Evolutionary conservation across 2,329 filamentous ascomycete species (phyloP).

Genomic region (Pestalotiopsis sp.): DNA sequence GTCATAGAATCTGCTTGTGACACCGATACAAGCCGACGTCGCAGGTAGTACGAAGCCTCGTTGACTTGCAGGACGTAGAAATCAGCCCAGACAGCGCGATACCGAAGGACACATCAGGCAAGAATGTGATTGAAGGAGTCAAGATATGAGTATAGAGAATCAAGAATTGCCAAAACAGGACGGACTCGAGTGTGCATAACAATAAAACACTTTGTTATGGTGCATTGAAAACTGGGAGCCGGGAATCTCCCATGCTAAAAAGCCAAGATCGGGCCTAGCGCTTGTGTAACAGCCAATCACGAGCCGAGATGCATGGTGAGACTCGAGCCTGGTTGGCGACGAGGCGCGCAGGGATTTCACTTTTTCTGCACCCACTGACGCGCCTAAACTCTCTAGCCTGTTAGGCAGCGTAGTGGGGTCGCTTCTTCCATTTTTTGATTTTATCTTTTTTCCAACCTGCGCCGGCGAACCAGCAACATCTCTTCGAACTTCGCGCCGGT

Average conservation of each 20-base stretch:
- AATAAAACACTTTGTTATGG: neutral
- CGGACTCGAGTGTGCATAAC: neutral
- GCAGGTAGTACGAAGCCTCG: neutral
- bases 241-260: neutral
- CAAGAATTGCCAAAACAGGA: neutral
- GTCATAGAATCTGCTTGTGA: neutral
- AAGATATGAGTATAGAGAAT: neutral
- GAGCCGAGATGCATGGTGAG: neutral
- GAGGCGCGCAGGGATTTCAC: slow-evolving; percentile 2
- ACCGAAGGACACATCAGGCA: accelerated
- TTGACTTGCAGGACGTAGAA: no score
- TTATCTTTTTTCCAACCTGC: neutral
- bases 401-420: slow-evolving; percentile 4
- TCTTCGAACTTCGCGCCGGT: slow-evolving; percentile 3
- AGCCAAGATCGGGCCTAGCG: neutral
- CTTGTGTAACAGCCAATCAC: neutral
- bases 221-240: neutral
- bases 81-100: no score
- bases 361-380: neutral
- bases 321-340: slow-evolving; percentile 2
- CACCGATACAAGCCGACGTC: neutral
- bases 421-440: neutral
- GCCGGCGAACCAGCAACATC: neutral
- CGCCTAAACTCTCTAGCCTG: neutral
- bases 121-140: neutral